Evolutionary conservation across 2,329 filamentous ascomycete species (phyloP).

Genomic region (Verticillium nubilum): DNA sequence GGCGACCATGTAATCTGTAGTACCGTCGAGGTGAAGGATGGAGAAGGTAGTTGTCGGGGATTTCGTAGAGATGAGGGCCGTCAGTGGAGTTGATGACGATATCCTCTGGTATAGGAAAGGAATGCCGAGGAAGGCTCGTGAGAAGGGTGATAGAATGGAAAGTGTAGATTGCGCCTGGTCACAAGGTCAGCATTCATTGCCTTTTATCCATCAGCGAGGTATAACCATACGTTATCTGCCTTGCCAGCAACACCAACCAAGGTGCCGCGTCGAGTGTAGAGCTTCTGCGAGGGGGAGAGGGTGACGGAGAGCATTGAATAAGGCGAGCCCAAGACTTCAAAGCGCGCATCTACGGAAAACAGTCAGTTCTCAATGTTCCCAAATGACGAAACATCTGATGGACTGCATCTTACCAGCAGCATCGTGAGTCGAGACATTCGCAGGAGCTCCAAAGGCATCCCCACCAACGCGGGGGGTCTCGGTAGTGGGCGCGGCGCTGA

Average conservation of each 20-base stretch:
- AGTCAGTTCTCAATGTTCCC: background rate
- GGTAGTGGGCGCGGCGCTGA: conserved; percentile 55
- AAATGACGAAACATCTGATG: background rate
- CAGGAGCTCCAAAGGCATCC: conserved; percentile 51
- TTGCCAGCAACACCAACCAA: conserved; percentile 87
- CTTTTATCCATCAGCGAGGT: background rate
- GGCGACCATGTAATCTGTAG: conserved; percentile 89
- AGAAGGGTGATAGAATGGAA: conserved; percentile 77
- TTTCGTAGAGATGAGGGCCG: conserved; percentile 82
- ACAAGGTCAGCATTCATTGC: background rate
- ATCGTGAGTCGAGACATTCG: conserved; percentile 36
- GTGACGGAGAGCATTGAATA: conserved; percentile 92
- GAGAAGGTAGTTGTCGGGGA: conserved; percentile 82
- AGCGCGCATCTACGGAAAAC: conserved; percentile 68
- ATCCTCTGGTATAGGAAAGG: conserved; percentile 94
- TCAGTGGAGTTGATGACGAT: conserved; percentile 81
- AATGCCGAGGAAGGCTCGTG: conserved; percentile 73
- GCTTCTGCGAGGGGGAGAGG: conserved; percentile 85
- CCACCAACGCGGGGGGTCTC: conserved; percentile 43
- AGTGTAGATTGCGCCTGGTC: conserved; percentile 78
- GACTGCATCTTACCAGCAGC: conserved; percentile 38
- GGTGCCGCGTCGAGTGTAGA: conserved; percentile 89
- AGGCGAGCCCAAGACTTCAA: conserved; percentile 87
- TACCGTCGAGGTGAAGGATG: conserved; percentile 84
- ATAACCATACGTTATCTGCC: conserved; percentile 68